Evolutionary conservation across 805 yeast species (phyloP).

Genomic region (Candida ortonii): DNA sequence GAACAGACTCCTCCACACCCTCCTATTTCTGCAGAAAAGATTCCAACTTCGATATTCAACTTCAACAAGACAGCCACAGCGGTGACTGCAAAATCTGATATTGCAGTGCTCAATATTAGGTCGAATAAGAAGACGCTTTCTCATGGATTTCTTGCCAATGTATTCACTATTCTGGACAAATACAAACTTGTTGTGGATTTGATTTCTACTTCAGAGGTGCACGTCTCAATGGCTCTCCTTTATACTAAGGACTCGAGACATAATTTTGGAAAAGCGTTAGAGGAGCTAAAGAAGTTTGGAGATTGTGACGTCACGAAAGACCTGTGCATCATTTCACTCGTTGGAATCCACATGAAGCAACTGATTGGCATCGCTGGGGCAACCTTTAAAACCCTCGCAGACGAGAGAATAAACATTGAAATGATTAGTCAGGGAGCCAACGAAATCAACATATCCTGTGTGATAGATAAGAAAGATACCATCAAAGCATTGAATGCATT

Average conservation of each 20-base stretch:
- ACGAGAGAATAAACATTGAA: constrained; percentile 88
- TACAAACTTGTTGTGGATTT: constrained; percentile 88
- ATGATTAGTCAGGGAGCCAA: constrained; percentile 99
- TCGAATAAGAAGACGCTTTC: constrained; percentile 89
- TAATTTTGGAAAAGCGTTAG: constrained; percentile 67
- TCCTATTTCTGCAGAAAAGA: constrained; percentile 66
- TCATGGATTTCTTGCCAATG: constrained; percentile 91
- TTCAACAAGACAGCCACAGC: constrained; percentile 83
- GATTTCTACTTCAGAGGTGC: constrained; percentile 96
- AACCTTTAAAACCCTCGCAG: constrained; percentile 92
- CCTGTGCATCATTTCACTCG: constrained; percentile 89
- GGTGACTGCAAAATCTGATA: constrained; percentile 90
- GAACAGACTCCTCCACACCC: constrained; percentile 94
- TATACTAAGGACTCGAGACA: constrained; percentile 58
- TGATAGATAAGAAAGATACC: constrained; percentile 79
- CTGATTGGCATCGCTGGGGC: constrained; percentile 95
- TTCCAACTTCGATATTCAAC: constrained; percentile 38
- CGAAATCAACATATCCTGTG: constrained; percentile 95
- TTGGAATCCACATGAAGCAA: constrained; percentile 96
- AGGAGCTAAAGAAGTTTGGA: constrained; percentile 77
- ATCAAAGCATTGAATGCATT: constrained; percentile 82
- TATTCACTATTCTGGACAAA: constrained; percentile 81
- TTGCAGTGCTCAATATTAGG: constrained; percentile 88
- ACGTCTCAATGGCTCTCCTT: constrained; percentile 96
- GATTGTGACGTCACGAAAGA: constrained; percentile 83